A percentile compares a stretch with the other conserved stretches of the same genome.
Evolutionary conservation across 2,329 filamentous ascomycete genomes (phyloP).

Genomic region (Xylariaceae sp.): DNA sequence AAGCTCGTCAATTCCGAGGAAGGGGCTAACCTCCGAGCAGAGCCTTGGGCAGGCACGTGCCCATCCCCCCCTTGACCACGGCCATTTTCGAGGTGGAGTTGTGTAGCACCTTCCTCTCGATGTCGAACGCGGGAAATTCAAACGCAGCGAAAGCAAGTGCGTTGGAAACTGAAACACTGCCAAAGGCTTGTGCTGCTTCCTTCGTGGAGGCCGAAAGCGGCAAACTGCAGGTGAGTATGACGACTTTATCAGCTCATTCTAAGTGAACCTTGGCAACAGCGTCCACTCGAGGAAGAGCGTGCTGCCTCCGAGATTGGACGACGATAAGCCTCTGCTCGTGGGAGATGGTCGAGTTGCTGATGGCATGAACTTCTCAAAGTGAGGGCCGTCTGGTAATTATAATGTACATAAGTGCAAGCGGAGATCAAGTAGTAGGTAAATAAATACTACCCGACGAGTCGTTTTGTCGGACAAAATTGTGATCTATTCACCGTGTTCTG

Average conservation of each 20-base stretch:
- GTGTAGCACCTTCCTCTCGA: neutral
- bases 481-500: no score
- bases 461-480: no score
- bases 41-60: neutral
- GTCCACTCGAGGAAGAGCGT: neutral
- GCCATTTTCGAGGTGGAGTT: neutral
- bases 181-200: constrained; percentile 1
- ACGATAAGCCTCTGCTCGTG: no score
- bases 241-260: neutral
- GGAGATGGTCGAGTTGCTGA: no score
- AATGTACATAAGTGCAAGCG: no score
- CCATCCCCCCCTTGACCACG: no score
- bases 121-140: neutral
- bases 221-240: neutral
- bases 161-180: neutral
- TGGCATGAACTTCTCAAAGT: no score
- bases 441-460: no score
- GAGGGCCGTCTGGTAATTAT: no score
- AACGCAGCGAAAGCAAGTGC: neutral
- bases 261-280: neutral
- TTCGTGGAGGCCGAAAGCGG: neutral
- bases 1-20: neutral
- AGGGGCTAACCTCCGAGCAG: neutral
- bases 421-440: no score
- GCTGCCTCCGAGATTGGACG: no score